A percentile compares a stretch with the other conserved stretches of the same genome.
phyloP scores from a whole-genome alignment of 2,329 filamentous ascomycete genomes.

The Calonectria ilicicola region DNA sequence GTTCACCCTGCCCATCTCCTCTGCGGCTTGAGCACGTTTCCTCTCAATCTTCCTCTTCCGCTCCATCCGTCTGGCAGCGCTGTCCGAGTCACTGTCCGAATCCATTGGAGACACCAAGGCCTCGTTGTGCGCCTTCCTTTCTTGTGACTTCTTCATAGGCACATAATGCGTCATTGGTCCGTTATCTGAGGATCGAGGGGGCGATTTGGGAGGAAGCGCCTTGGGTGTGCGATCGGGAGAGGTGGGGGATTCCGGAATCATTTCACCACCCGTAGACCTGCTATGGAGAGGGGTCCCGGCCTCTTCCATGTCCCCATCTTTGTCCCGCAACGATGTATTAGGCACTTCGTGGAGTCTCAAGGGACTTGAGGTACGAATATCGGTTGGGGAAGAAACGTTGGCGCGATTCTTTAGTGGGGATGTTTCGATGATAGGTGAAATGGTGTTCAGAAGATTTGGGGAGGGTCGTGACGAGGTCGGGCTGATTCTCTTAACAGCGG shows the following conservation, averaged over 20 bases:
- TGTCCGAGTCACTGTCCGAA: conserved; percentile 51
- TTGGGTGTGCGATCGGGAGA: conserved; percentile 37
- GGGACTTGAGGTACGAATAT: conserved; percentile 56
- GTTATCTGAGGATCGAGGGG: conserved; percentile 34
- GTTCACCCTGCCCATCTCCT: conserved; percentile 56
- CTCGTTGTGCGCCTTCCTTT: conserved; percentile 48
- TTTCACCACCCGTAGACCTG: conserved; percentile 44
- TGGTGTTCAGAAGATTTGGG: conserved; percentile 59
- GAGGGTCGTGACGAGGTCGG: conserved; percentile 71
- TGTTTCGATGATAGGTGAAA: conserved; percentile 57
- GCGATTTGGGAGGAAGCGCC: conserved; percentile 29
- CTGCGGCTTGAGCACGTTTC: conserved; percentile 54
- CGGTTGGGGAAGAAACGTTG: conserved; percentile 59
- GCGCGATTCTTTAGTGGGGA: conserved; percentile 65
- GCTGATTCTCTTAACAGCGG: conserved; percentile 61
- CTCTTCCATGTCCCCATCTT: conserved; percentile 28
- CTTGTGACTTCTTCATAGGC: conserved; percentile 60
- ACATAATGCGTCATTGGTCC: conserved; percentile 58
- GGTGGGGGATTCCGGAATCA: conserved; percentile 53
- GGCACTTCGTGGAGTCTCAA: conserved; percentile 46
- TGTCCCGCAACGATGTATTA: conserved; percentile 40
- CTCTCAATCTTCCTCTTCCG: conserved; percentile 51
- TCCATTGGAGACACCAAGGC: conserved; percentile 38
- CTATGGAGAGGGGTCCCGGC: conserved; percentile 42
- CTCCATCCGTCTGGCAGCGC: conserved; percentile 47